These are phyloP conservation scores for Plectosphaerella sp. DNA, from an alignment of 2,329 filamentous ascomycete species.

Conservation along the genomic window DNA sequence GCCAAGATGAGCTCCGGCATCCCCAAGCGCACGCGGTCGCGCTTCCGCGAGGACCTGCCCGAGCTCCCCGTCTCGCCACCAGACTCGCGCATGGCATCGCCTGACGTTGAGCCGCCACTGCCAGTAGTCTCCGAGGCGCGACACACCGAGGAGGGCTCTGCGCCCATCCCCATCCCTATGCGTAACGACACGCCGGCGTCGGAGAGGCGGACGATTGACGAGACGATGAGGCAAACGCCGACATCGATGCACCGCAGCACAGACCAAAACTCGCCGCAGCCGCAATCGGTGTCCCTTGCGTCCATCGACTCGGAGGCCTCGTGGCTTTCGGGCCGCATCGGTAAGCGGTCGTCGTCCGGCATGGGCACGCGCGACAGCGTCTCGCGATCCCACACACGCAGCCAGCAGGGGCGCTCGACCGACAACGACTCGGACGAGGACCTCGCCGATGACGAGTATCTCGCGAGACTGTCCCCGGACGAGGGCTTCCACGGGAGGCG, in stretches of 20 bases:
- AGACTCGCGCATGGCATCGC: conserved; percentile 75
- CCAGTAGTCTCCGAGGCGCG: conserved; percentile 23
- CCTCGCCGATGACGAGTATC: conserved; percentile 70
- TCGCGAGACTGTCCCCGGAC: conserved; percentile 34
- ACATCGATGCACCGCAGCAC: conserved; percentile 34
- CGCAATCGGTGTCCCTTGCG: conserved; percentile 77
- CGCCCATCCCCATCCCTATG: conserved; percentile 20
- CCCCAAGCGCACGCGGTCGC: conserved; percentile 79
- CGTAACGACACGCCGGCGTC: conserved; percentile 45
- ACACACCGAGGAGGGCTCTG: conserved; percentile 5
- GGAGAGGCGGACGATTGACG: conserved; percentile 32
- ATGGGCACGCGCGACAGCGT: conserved; percentile 42
- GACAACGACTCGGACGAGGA: conserved; percentile 57
- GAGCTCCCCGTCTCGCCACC: conserved; percentile 84
- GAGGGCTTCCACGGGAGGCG: conserved; percentile 24
- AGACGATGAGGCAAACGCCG: conserved; percentile 36
- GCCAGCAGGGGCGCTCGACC: conserved; percentile 14
- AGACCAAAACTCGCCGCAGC: conserved; percentile 46
- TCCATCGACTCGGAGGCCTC: conserved; percentile 95
- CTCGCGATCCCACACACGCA: conserved; percentile 16
- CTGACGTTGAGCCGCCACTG: conserved; percentile 53
- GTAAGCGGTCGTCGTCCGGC: conserved; percentile 41
- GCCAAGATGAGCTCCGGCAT: conserved; percentile 35
- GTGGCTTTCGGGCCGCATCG: conserved; percentile 79
- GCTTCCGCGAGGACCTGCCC: conserved; percentile 87